Evolutionary conservation across 139 green algal genomes (phyloP).

Genomic region (Asterochloris sp.): DNA sequence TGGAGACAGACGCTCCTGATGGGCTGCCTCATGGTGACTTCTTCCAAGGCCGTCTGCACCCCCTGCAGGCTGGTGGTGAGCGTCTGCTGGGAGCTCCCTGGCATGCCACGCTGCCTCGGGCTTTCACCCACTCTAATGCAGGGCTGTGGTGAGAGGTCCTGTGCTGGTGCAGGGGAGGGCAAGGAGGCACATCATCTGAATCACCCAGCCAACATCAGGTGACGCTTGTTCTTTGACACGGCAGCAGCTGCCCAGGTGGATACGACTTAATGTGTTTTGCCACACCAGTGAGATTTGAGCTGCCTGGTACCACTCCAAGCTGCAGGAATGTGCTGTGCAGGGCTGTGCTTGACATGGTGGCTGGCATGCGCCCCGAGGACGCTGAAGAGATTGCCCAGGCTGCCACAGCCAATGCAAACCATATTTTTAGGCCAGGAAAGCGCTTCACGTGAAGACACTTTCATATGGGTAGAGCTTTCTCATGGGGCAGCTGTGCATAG

Average conservation of each 20-base stretch:
- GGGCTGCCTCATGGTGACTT: conserved; percentile 22
- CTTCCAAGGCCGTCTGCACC: conserved; percentile 6
- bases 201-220: conserved; percentile 25
- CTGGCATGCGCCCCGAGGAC: background rate
- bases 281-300: background rate
- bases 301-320: background rate
- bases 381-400: conserved; percentile 13
- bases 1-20: conserved; percentile 50
- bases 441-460: too few relatives aligned
- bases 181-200: background rate
- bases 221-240: background rate
- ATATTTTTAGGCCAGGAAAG: background rate
- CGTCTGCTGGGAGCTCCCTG: too few relatives aligned
- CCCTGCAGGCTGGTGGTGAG: background rate
- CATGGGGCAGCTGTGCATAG: too few relatives aligned
- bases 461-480: too few relatives aligned
- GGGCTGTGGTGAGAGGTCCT: too few relatives aligned
- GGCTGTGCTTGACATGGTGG: conserved; percentile 1
- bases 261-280: background rate
- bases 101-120: too few relatives aligned
- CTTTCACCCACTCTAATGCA: too few relatives aligned
- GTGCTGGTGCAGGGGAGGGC: too few relatives aligned
- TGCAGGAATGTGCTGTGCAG: conserved; percentile 1
- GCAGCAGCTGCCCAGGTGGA: background rate
- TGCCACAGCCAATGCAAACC: conserved; percentile 13